Evolutionary conservation across 306 rosid genomes (phyloP).

Genomic region (Ormosia semicastrata): DNA sequence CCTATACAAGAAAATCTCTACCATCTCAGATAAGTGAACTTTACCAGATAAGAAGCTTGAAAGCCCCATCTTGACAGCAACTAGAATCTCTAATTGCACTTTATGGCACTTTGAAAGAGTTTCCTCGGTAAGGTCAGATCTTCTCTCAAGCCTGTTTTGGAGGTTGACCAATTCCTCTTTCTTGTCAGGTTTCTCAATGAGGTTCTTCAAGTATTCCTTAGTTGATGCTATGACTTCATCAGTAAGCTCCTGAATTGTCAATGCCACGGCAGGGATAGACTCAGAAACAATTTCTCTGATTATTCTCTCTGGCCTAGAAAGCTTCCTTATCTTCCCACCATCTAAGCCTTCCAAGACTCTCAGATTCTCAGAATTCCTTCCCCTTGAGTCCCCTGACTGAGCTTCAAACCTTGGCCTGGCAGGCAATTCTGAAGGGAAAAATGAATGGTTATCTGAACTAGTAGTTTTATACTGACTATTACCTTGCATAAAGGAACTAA

Average conservation of each 20-base stretch:
- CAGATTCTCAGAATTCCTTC: constrained; percentile 76
- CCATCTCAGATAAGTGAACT: constrained; percentile 57
- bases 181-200: constrained; percentile 69
- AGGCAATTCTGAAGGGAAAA: constrained; percentile 89
- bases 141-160: constrained; percentile 63
- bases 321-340: constrained; percentile 52
- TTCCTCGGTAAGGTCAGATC: constrained; percentile 86
- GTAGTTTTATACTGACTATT: constrained; percentile 61
- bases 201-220: constrained; percentile 65
- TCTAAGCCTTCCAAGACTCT: constrained; percentile 62
- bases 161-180: constrained; percentile 72
- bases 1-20: constrained; percentile 74
- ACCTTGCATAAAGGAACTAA: constrained; percentile 70
- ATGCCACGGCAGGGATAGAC: constrained; percentile 55
- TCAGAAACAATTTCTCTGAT: constrained; percentile 60
- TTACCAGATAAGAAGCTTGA: constrained; percentile 65
- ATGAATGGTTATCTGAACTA: constrained; percentile 80
- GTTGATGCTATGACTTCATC: constrained; percentile 55
- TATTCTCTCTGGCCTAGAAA: constrained; percentile 70
- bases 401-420: constrained; percentile 77
- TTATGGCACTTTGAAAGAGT: constrained; percentile 73
- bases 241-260: constrained; percentile 68
- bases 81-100: constrained; percentile 66
- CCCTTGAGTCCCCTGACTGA: constrained; percentile 77
- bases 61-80: constrained; percentile 79